Evolutionary conservation across 2,329 filamentous ascomycete species (phyloP).

Genomic region (Cladosporium austrohemisphaericum): DNA sequence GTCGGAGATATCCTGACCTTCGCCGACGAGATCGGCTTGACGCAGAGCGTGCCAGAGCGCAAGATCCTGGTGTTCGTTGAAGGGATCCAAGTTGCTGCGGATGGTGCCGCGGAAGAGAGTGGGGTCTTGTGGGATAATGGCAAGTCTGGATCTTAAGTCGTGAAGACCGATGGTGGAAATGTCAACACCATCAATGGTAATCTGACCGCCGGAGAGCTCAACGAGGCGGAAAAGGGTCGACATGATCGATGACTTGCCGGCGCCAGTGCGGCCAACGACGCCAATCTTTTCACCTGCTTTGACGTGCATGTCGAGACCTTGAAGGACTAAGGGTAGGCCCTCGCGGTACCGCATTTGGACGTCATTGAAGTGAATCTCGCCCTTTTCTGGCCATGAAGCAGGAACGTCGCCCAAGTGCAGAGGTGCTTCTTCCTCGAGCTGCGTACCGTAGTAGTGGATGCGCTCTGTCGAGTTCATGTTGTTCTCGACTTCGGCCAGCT

Average conservation of each 20-base stretch:
- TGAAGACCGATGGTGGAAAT: slow-evolving; percentile 72
- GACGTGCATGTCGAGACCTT: slow-evolving; percentile 61
- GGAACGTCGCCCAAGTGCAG: slow-evolving; percentile 69
- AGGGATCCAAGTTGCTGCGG: slow-evolving; percentile 75
- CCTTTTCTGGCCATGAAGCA: slow-evolving; percentile 77
- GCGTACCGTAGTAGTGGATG: slow-evolving; percentile 80
- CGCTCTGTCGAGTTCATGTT: slow-evolving; percentile 97
- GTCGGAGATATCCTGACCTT: slow-evolving; percentile 45
- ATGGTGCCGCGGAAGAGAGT: slow-evolving; percentile 80
- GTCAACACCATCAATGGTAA: slow-evolving; percentile 49
- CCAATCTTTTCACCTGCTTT: slow-evolving; percentile 73
- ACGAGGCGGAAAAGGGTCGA: slow-evolving; percentile 71
- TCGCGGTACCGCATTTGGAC: slow-evolving; percentile 52
- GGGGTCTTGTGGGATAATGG: slow-evolving; percentile 79
- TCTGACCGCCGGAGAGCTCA: slow-evolving; percentile 46
- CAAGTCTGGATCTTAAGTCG: slow-evolving; percentile 68
- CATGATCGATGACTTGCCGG: slow-evolving; percentile 82
- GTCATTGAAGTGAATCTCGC: slow-evolving; percentile 57
- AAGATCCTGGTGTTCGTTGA: slow-evolving; percentile 71
- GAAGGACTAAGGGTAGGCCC: slow-evolving; percentile 47
- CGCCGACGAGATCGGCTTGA: slow-evolving; percentile 67
- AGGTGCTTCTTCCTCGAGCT: slow-evolving; percentile 85
- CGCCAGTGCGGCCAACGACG: slow-evolving; percentile 76
- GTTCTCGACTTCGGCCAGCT: slow-evolving; percentile 93
- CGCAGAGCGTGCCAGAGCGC: slow-evolving; percentile 74